A percentile compares a stretch with the other conserved stretches of the same genome.
Conservation (phyloP, 2,329 filamentous ascomycete genomes). For the Phialophora macrospora region DNA sequence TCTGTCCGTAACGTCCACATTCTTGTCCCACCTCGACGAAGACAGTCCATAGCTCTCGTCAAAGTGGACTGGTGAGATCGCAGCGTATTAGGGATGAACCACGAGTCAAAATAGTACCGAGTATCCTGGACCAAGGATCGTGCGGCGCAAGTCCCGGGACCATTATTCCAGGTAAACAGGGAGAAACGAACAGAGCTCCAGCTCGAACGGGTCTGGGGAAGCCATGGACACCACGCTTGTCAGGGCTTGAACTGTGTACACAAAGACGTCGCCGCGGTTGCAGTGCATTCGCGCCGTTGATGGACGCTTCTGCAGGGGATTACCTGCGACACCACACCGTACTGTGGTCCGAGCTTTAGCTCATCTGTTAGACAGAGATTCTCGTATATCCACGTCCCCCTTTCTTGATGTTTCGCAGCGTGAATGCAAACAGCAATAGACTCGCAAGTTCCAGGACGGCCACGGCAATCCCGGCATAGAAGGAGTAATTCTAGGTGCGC, state of each 20-base stretch:
- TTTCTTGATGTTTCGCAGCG: slow-evolving; percentile 4
- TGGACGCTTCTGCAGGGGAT: background rate
- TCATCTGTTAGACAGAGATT: slow-evolving; percentile 4
- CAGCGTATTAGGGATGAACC: background rate
- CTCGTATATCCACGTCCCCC: background rate
- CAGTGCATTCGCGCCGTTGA: background rate
- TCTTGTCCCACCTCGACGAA: background rate
- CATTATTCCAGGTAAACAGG: background rate
- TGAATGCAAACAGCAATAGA: slow-evolving; percentile 1
- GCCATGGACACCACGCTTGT: background rate
- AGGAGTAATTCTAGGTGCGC: slow-evolving; percentile 3
- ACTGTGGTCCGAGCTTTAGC: background rate
- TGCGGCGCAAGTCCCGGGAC: background rate
- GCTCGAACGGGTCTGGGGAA: background rate
- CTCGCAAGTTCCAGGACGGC: background rate
- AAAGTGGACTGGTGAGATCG: background rate
- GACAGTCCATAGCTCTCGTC: background rate
- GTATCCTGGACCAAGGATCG: background rate
- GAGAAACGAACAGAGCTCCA: background rate
- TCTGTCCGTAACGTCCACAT: background rate
- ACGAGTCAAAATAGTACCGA: background rate
- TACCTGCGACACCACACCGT: background rate
- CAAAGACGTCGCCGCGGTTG: background rate
- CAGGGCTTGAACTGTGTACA: background rate
- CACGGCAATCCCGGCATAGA: slow-evolving; percentile 5